Evolutionary conservation across 768 basidiomycete genomes (phyloP).

Genomic region (Butyriboletus loyo): DNA sequence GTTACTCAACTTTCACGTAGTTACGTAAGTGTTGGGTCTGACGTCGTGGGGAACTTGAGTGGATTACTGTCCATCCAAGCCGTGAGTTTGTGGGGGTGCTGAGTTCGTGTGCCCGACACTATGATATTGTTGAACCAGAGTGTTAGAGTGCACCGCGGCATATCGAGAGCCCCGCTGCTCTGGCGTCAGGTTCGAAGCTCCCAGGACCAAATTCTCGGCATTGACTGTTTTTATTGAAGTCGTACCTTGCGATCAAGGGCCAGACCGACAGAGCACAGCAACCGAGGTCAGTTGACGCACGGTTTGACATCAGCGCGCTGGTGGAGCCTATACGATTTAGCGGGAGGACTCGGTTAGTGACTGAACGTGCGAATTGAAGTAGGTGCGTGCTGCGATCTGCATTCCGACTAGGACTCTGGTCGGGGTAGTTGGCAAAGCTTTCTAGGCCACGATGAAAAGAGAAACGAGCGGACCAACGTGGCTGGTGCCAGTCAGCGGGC

Average conservation of each 20-base stretch:
- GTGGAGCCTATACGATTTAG: background rate
- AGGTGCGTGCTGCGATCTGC: conserved; percentile 9
- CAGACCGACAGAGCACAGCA: conserved; percentile 18
- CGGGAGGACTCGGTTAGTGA: conserved; percentile 2
- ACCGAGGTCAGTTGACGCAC: conserved; percentile 1
- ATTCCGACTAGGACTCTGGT: too few species aligned
- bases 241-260: conserved; percentile 10
- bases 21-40: conserved; percentile 10
- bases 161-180: background rate
- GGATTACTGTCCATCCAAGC: background rate
- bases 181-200: conserved; percentile 5
- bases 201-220: conserved; percentile 11
- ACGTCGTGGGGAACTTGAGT: background rate
- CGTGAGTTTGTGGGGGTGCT: background rate
- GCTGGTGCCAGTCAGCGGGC: background rate
- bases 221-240: background rate
- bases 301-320: background rate
- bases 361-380: conserved; percentile 12
- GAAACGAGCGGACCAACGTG: background rate
- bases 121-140: background rate
- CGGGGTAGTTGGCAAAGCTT: too few species aligned
- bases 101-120: background rate
- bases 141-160: background rate
- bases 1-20: background rate
- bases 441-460: too few species aligned